Percentiles rank a stretch among this genome's conserved stretches.
These are phyloP conservation scores for Collybiopsis luxurians DNA, from an alignment of 768 basidiomycete species.

Conservation along the genomic window DNA sequence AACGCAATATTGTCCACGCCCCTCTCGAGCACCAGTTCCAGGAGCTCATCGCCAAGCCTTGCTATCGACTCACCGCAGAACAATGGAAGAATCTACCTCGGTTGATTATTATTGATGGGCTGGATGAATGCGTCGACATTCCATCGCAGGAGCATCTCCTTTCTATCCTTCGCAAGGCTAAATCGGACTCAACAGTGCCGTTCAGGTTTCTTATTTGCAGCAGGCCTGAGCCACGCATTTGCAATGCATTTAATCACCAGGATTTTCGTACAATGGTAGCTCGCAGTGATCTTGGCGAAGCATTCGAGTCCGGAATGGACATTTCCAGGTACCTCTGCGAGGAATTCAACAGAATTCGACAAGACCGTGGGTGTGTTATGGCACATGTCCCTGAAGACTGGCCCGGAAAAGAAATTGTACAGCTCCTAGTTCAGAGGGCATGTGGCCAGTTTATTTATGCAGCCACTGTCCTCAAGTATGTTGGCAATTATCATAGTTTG, in stretches of 20 bases:
- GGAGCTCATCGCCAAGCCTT: conserved; percentile 28
- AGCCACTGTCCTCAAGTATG: background rate
- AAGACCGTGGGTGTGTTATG: background rate
- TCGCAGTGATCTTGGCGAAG: background rate
- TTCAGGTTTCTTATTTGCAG: conserved; percentile 30
- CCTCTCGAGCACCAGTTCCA: conserved; percentile 22
- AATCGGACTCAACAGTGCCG: conserved; percentile 12
- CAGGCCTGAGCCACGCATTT: conserved; percentile 27
- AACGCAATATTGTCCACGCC: background rate
- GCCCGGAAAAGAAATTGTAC: background rate
- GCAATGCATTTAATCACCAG: conserved; percentile 11
- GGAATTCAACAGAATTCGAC: background rate
- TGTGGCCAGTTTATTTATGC: conserved; percentile 6
- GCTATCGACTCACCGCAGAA: background rate
- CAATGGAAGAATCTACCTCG: conserved; percentile 14
- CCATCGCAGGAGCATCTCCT: conserved; percentile 24
- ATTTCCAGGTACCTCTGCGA: background rate
- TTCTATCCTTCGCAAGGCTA: conserved; percentile 22
- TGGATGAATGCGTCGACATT: conserved; percentile 30
- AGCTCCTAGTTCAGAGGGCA: background rate
- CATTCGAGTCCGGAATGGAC: background rate
- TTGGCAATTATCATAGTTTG: background rate
- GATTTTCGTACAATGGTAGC: background rate
- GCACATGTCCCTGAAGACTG: conserved; percentile 1
- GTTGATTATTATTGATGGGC: conserved; percentile 30